Percentiles rank a stretch among this genome's conserved stretches.
Conservation (phyloP, 345 rosid genomes). For the Lumnitzera racemosa region DNA sequence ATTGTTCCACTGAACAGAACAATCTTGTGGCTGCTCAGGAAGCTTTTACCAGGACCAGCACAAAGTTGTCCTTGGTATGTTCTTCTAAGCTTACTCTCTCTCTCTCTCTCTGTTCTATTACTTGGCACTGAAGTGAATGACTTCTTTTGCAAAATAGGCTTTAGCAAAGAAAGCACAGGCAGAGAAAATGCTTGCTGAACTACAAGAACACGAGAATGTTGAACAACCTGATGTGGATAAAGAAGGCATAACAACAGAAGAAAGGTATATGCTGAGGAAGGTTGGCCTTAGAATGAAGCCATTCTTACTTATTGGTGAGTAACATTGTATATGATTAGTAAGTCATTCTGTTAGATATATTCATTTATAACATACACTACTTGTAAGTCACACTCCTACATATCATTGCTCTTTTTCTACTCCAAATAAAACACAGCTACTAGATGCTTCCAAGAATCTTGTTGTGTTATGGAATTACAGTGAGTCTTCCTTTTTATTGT, state of each 20-base stretch:
- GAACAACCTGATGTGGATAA: conserved; percentile 55
- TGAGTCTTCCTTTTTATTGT: conserved; percentile 18
- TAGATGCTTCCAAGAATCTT: neutral
- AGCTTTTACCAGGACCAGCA: conserved; percentile 43
- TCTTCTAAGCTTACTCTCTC: conserved; percentile 13
- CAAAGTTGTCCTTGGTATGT: conserved; percentile 66
- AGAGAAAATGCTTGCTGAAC: conserved; percentile 58
- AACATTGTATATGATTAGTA: neutral
- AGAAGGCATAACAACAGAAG: conserved; percentile 82
- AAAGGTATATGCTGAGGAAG: conserved; percentile 86
- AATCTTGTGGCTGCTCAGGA: conserved; percentile 38
- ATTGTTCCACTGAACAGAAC: conserved; percentile 17
- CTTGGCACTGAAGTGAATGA: conserved; percentile 10
- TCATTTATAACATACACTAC: neutral
- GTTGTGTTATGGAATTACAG: conserved; percentile 1
- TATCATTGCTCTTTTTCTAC: conserved; percentile 1
- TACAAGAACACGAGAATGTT: conserved; percentile 38
- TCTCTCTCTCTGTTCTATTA: conserved; percentile 10
- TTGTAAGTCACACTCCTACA: conserved; percentile 1
- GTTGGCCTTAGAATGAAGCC: conserved; percentile 94
- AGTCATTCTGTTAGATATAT: no score
- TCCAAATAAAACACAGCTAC: conserved; percentile 1
- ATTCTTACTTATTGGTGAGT: conserved; percentile 79
- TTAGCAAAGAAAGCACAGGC: conserved; percentile 78
- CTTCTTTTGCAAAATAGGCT: conserved; percentile 31